phyloP scores from a whole-genome alignment of 164 flowering plant species.

The Vitis cinerea region DNA sequence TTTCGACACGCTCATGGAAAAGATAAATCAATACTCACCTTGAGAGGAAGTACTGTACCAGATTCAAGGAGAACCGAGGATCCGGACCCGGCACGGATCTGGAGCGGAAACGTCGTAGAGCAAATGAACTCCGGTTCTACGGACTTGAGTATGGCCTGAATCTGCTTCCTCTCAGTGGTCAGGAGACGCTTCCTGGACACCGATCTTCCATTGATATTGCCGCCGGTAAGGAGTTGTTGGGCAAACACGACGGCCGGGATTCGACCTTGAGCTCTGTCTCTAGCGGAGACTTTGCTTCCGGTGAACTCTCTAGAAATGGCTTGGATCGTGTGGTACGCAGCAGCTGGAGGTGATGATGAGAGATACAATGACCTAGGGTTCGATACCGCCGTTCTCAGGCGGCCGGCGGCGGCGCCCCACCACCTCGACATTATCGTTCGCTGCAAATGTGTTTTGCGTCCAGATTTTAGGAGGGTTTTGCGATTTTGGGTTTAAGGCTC shows the following conservation, averaged over 20 bases:
- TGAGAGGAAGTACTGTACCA: constrained; percentile 78
- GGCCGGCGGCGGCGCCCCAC: constrained; percentile 47
- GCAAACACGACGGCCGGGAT: constrained; percentile 84
- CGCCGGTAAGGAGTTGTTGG: constrained; percentile 24
- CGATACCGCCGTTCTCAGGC: constrained; percentile 23
- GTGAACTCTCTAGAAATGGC: constrained; percentile 69
- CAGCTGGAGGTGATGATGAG: constrained; percentile 3
- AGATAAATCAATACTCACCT: constrained; percentile 33
- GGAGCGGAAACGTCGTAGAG: constrained; percentile 79
- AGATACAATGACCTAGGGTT: not conserved
- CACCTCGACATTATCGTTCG: constrained; percentile 31
- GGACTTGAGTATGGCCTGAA: constrained; percentile 54
- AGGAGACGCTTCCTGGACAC: constrained; percentile 56
- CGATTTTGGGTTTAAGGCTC: constrained; percentile 13
- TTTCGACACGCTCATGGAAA: not conserved
- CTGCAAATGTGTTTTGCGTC: too few species aligned
- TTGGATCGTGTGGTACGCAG: constrained; percentile 67
- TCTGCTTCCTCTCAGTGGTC: constrained; percentile 79
- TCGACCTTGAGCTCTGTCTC: constrained; percentile 74
- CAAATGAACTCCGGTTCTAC: constrained; percentile 60
- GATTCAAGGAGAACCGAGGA: constrained; percentile 68
- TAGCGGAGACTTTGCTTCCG: constrained; percentile 49
- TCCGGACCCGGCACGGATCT: constrained; percentile 88
- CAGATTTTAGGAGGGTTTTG: constrained; percentile 1
- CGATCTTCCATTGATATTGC: constrained; percentile 16